Evolutionary conservation across 2,329 filamentous ascomycete genomes (phyloP).

Genomic region (Sporothrix schenckii): DNA sequence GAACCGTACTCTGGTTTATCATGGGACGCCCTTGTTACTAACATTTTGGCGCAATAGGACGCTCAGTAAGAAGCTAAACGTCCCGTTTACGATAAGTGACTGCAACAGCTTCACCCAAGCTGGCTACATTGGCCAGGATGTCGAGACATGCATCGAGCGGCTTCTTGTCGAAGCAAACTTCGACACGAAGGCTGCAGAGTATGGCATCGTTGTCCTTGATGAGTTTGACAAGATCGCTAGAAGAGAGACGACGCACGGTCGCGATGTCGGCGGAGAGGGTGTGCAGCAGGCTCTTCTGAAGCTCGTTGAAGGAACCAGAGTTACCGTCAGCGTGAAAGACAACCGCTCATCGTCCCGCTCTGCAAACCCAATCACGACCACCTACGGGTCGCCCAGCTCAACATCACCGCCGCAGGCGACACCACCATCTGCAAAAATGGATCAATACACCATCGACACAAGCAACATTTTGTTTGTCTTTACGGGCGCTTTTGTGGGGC

Average conservation of each 20-base stretch:
- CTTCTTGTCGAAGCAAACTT: slow-evolving; percentile 89
- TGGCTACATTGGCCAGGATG: slow-evolving; percentile 96
- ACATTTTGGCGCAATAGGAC: slow-evolving; percentile 61
- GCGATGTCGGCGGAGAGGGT: slow-evolving; percentile 93
- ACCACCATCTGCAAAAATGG: slow-evolving; percentile 56
- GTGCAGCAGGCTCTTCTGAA: slow-evolving; percentile 95
- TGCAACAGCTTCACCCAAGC: slow-evolving; percentile 96
- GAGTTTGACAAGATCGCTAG: slow-evolving; percentile 98
- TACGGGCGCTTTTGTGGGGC: slow-evolving; percentile 89
- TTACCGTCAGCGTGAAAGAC: slow-evolving; percentile 87
- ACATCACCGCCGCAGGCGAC: slow-evolving; percentile 51
- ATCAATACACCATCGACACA: slow-evolving; percentile 78
- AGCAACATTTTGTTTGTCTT: slow-evolving; percentile 98
- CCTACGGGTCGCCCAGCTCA: slow-evolving; percentile 52
- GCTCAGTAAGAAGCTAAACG: slow-evolving; percentile 86
- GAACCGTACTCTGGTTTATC: background rate
- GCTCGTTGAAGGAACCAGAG: slow-evolving; percentile 91
- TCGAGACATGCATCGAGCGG: slow-evolving; percentile 91
- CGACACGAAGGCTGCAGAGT: slow-evolving; percentile 79
- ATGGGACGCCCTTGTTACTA: background rate
- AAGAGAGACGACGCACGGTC: slow-evolving; percentile 81
- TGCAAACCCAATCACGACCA: slow-evolving; percentile 56
- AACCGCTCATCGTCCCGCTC: slow-evolving; percentile 60
- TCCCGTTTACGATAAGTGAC: slow-evolving; percentile 93
- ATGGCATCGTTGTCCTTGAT: slow-evolving; percentile 92